Percentiles rank a stretch among this genome's conserved stretches.
phyloP scores from a whole-genome alignment of 2,329 filamentous ascomycete species.

The Emmonsiellopsis sp. region DNA sequence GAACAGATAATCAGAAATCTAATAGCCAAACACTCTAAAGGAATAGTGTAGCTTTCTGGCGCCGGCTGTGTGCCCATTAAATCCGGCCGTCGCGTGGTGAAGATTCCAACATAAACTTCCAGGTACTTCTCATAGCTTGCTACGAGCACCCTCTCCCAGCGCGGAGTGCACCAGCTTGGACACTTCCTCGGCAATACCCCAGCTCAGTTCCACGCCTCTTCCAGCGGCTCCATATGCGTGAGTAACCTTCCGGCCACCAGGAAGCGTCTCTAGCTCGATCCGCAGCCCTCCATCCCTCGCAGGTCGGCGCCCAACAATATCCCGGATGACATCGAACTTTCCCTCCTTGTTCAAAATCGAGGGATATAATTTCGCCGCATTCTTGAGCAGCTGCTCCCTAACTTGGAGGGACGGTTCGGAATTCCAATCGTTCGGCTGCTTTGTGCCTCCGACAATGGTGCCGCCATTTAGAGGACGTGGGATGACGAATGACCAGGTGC shows the following conservation, averaged over 20 bases:
- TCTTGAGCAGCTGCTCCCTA: slow-evolving; percentile 39
- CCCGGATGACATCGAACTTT: slow-evolving; percentile 36
- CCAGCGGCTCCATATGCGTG: slow-evolving; percentile 55
- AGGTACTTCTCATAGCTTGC: not conserved
- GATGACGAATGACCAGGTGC: slow-evolving; percentile 55
- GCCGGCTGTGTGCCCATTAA: too few relatives aligned
- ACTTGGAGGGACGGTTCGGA: slow-evolving; percentile 40
- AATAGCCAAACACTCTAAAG: too few relatives aligned
- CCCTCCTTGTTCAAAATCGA: slow-evolving; percentile 26
- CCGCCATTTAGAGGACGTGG: slow-evolving; percentile 54
- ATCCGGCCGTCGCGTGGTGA: too few relatives aligned
- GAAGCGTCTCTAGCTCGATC: slow-evolving; percentile 43
- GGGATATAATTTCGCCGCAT: slow-evolving; percentile 33
- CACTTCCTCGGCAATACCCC: slow-evolving; percentile 49
- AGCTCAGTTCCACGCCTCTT: slow-evolving; percentile 53
- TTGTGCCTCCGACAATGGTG: slow-evolving; percentile 59
- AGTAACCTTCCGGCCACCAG: slow-evolving; percentile 25
- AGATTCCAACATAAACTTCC: too few relatives aligned
- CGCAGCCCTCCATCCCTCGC: slow-evolving; percentile 41
- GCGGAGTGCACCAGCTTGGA: slow-evolving; percentile 26
- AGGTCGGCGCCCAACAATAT: slow-evolving; percentile 39
- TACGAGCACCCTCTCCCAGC: not conserved
- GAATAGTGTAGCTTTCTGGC: too few relatives aligned
- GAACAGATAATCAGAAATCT: too few relatives aligned
- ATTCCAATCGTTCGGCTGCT: slow-evolving; percentile 51